phyloP scores from a whole-genome alignment of 768 basidiomycete species.

The Sporobolomyces phaffii region DNA sequence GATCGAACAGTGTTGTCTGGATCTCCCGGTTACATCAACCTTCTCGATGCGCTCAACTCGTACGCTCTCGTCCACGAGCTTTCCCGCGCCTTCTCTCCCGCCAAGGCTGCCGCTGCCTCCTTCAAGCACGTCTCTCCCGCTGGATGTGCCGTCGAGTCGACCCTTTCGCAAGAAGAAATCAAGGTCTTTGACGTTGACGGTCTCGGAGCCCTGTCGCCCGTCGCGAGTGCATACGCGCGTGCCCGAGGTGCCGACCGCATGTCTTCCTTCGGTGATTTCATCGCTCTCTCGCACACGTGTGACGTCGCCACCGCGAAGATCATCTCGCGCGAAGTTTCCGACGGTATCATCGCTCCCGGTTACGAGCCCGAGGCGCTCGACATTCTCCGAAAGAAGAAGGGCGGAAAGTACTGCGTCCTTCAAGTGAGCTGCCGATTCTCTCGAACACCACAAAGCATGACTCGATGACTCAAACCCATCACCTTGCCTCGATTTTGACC shows the following conservation, averaged over 20 bases:
- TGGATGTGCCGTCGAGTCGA: slow-evolving; percentile 78
- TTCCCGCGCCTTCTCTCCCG: slow-evolving; percentile 63
- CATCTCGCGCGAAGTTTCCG: slow-evolving; percentile 97
- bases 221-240: slow-evolving; percentile 89
- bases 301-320: slow-evolving; percentile 91
- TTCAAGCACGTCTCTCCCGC: slow-evolving; percentile 99
- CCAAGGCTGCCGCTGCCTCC: slow-evolving; percentile 88
- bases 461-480: too few species aligned
- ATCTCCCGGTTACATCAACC: slow-evolving; percentile 96
- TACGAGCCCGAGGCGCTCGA: slow-evolving; percentile 83
- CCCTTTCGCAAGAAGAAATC: slow-evolving; percentile 72
- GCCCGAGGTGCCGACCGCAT: slow-evolving; percentile 96
- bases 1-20: slow-evolving; percentile 70
- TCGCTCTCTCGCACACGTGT: slow-evolving; percentile 85
- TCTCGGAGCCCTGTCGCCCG: slow-evolving; percentile 75
- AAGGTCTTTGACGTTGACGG: slow-evolving; percentile 96
- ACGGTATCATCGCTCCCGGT: slow-evolving; percentile 94
- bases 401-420: slow-evolving; percentile 94
- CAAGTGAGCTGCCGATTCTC: slow-evolving; percentile 54
- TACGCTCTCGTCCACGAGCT: slow-evolving; percentile 93
- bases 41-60: slow-evolving; percentile 93
- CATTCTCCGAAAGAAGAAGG: slow-evolving; percentile 89
- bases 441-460: too few species aligned
- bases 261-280: slow-evolving; percentile 99
- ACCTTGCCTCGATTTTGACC: not conserved